These are phyloP conservation scores for Sungouiella thailandica DNA, from an alignment of 805 yeast genomes.

Conservation along the genomic window DNA sequence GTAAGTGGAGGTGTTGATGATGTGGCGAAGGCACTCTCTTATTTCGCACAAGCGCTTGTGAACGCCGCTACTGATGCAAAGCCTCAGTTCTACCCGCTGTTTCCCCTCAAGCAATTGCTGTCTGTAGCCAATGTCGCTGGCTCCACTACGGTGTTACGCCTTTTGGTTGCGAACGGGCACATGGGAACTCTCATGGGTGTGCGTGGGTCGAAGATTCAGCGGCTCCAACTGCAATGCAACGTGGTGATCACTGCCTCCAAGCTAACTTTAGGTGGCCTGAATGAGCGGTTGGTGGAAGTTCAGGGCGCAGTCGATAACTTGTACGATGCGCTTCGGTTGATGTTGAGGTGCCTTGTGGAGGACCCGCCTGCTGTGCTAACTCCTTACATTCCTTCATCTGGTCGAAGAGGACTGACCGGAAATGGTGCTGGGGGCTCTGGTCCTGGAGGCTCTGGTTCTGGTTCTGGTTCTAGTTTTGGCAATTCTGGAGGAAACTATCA, in stretches of 20 bases:
- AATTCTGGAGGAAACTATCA: too few species aligned
- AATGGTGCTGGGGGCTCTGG: too few species aligned
- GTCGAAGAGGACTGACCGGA: too few species aligned
- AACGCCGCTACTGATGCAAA: slow-evolving; percentile 31
- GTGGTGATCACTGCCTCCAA: slow-evolving; percentile 87
- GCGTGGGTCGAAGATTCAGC: slow-evolving; percentile 74
- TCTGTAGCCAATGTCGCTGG: slow-evolving; percentile 48
- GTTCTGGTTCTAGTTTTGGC: too few species aligned
- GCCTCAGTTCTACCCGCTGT: slow-evolving; percentile 44
- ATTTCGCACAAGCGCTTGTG: slow-evolving; percentile 62
- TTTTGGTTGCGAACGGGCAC: slow-evolving; percentile 77
- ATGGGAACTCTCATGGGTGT: slow-evolving; percentile 88
- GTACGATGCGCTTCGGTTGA: slow-evolving; percentile 49
- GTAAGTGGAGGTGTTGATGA: slow-evolving; percentile 69
- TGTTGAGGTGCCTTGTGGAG: slow-evolving; percentile 68
- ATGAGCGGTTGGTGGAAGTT: slow-evolving; percentile 81
- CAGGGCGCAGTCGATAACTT: slow-evolving; percentile 73
- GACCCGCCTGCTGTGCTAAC: slow-evolving; percentile 63
- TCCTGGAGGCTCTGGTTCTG: too few species aligned
- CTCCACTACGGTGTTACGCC: slow-evolving; percentile 52
- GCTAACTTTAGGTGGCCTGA: slow-evolving; percentile 72
- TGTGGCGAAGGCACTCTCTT: slow-evolving; percentile 64
- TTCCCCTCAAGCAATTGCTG: slow-evolving; percentile 57
- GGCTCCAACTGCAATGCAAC: slow-evolving; percentile 60
- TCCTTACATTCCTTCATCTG: slow-evolving; percentile 51